These are phyloP conservation scores for Choiromyces venosus DNA, from an alignment of 495 filamentous ascomycete genomes.

Conservation along the genomic window DNA sequence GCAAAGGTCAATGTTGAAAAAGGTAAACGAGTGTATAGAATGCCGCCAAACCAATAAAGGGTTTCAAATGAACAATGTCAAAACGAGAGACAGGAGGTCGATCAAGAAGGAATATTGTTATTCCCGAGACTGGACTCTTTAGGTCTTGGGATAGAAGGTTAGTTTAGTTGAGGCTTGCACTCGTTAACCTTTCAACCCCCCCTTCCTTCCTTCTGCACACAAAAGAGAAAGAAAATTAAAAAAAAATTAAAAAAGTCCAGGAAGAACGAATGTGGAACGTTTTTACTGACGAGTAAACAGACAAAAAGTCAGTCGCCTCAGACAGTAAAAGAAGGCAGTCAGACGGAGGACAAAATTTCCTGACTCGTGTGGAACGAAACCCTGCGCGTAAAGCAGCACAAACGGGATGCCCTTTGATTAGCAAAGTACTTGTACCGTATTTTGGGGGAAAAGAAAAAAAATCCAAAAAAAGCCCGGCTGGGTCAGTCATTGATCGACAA, in stretches of 20 bases:
- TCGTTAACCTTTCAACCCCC: background rate
- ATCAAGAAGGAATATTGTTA: conserved; percentile 9
- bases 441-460: background rate
- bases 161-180: background rate
- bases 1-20: conserved; percentile 13
- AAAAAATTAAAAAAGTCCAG: too few species aligned
- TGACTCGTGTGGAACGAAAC: background rate
- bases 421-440: too few species aligned
- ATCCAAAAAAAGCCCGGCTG: background rate
- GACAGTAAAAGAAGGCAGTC: too few species aligned
- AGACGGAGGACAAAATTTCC: background rate
- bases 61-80: conserved; percentile 31
- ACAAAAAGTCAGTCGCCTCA: background rate
- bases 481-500: background rate
- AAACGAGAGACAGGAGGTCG: conserved; percentile 20
- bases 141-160: background rate
- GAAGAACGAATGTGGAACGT: background rate
- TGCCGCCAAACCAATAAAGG: conserved; percentile 30
- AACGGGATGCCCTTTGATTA: background rate
- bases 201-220: background rate
- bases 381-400: background rate
- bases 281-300: background rate
- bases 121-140: background rate
- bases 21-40: conserved; percentile 34
- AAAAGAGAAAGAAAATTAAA: background rate